Base-by-base conservation (phyloP, 1,284 basidiomycete species). In the Crocinoboletus sp. region DNA sequence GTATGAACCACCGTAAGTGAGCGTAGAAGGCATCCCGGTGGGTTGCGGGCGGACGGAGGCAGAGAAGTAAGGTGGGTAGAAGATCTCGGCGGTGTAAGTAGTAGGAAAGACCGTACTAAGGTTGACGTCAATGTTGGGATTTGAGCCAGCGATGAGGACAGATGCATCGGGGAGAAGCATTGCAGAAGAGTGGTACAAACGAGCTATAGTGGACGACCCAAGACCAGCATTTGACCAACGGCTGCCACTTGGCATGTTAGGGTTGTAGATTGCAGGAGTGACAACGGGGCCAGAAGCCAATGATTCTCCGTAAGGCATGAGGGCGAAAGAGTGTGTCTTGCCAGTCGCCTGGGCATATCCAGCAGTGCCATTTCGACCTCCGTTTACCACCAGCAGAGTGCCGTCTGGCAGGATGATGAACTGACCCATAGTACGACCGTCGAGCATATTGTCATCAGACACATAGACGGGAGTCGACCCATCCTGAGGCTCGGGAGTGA, bases 171-270 rank as follows among this genome's bases (percentile, higher is more conserved):
- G 84, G 27, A 97, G 81, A 28, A 97, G 78, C 15, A 95, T 73
- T n/a, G 90, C 91, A 7, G 82, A 82, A 3, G 89, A 93, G 67
- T 95, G 92, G 69, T 95, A 94, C 55, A 95, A 71, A 53, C 92
- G 80, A 45, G 89, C 67, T 39, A 89, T 83, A 15, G 65, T 73
- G 5, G 84, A 80, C 0, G 76, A 69, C 2, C 58, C 57, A n/a
- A 89, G 64, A 27, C 84, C 86, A 2, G 73, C 70, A 50, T 78
- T 81, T 6, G 82, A 79, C 89, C 89, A 94, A 20, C 85, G 77
- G 20, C 70, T 71, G 31, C 89, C 89, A 23, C 68, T 53, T 28
- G 82, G 69, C 43, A 76, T 71, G 36, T 72, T 70, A 33, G 87
- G 87, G 59, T 93, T 78, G 62, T 89, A 93, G 57, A 93, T 79